Evolutionary conservation across 2,329 filamentous ascomycete genomes (phyloP).

Genomic region (Hypoxylon sp.): DNA sequence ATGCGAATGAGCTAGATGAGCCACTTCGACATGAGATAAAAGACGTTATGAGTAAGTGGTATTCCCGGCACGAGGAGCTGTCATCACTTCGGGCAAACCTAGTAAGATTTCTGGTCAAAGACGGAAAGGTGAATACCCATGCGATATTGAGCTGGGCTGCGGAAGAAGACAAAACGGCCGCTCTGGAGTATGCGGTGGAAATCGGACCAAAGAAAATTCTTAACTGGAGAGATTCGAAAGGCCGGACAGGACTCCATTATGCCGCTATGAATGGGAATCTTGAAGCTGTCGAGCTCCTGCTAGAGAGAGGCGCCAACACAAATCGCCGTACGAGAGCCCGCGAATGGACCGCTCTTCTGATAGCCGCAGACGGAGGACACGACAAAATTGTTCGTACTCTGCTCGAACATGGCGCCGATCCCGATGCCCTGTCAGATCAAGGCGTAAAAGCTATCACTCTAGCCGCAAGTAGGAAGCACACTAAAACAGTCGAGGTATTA

Average conservation of each 20-base stretch:
- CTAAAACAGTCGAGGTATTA: neutral
- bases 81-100: conserved; percentile 1
- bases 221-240: conserved; percentile 5
- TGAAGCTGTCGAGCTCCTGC: neutral
- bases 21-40: conserved; percentile 4
- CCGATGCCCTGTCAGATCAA: conserved; percentile 1
- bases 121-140: neutral
- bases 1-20: conserved; percentile 1
- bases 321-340: neutral
- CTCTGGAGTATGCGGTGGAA: conserved; percentile 5
- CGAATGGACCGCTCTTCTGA: conserved; percentile 10
- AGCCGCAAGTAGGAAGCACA: neutral
- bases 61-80: neutral
- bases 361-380: conserved; percentile 5
- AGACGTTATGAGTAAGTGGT: neutral
- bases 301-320: neutral
- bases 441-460: neutral
- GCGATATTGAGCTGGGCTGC: neutral
- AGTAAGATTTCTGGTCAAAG: neutral
- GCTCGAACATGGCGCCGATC: neutral
- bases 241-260: conserved; percentile 12
- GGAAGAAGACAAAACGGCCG: neutral
- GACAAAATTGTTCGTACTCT: neutral
- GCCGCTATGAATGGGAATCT: neutral
- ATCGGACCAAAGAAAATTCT: neutral